Conservation (phyloP, 257 asterid genomes). For the Buddleja alternifolia region DNA sequence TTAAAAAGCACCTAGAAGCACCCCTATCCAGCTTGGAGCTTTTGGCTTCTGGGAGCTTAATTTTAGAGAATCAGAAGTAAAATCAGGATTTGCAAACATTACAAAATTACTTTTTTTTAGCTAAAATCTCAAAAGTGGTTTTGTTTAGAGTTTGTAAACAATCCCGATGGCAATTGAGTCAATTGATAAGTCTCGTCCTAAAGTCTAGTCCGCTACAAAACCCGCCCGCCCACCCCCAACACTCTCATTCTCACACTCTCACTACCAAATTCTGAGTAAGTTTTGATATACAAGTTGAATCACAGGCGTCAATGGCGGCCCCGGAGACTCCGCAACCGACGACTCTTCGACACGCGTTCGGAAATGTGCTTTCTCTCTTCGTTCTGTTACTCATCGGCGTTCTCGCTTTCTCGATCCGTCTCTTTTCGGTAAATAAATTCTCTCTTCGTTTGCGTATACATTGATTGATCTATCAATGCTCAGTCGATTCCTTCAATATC, state of each 20-base stretch:
- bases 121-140: too few relatives aligned
- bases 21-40: too few relatives aligned
- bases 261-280: conserved; percentile 24
- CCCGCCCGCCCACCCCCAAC: conserved; percentile 33
- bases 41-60: too few relatives aligned
- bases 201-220: conserved; percentile 32
- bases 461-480: not conserved
- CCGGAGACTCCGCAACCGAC: conserved; percentile 35
- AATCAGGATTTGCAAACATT: too few relatives aligned
- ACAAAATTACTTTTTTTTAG: too few relatives aligned
- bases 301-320: conserved; percentile 47
- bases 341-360: conserved; percentile 62
- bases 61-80: too few relatives aligned
- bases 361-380: conserved; percentile 73
- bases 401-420: conserved; percentile 97
- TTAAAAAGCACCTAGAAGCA: too few relatives aligned
- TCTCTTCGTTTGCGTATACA: not conserved
- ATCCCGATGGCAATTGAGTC: too few relatives aligned
- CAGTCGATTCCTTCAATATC: conserved; percentile 16
- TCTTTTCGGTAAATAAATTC: conserved; percentile 76
- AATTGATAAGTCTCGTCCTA: conserved; percentile 11
- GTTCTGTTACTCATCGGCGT: conserved; percentile 88
- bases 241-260: conserved; percentile 34
- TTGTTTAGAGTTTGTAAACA: too few relatives aligned
- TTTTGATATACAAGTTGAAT: conserved; percentile 15